Conservation (phyloP, 208 protist genomes). For the Willaertia magna region DNA sequence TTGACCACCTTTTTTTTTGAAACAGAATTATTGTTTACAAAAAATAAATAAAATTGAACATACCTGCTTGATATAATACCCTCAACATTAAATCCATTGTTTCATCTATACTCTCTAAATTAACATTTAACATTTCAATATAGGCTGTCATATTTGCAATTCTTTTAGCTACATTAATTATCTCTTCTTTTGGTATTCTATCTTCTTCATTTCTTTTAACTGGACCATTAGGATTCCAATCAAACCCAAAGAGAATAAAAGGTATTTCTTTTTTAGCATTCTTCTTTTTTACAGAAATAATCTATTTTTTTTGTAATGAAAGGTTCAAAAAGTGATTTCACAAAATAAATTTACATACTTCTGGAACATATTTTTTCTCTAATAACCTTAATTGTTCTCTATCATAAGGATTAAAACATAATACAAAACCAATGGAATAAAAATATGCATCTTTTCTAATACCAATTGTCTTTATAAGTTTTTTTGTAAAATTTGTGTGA, state of each 20-base stretch:
- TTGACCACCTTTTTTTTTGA: no score
- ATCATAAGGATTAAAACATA: neutral
- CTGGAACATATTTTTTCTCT: neutral
- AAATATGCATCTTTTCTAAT: neutral
- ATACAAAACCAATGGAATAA: neutral
- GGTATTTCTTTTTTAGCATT: neutral
- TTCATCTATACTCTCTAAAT: neutral
- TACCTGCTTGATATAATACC: neutral
- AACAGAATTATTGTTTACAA: no score
- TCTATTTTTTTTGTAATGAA: no score
- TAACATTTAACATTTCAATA: neutral
- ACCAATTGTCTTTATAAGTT: neutral
- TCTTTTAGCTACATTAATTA: neutral
- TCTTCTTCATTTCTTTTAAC: neutral
- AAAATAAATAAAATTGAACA: neutral
- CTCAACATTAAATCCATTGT: neutral
- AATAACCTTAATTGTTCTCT: neutral
- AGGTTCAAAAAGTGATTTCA: no score
- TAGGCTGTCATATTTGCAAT: neutral
- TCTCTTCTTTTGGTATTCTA: neutral
- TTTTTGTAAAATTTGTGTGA: neutral
- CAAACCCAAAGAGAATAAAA: neutral
- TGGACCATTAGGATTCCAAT: neutral
- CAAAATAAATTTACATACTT: neutral
- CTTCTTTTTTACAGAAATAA: no score